Evolutionary conservation across 345 rosid species (phyloP), one percentile per base, ranked within the genome.

Genomic region (Salix udensis): DNA sequence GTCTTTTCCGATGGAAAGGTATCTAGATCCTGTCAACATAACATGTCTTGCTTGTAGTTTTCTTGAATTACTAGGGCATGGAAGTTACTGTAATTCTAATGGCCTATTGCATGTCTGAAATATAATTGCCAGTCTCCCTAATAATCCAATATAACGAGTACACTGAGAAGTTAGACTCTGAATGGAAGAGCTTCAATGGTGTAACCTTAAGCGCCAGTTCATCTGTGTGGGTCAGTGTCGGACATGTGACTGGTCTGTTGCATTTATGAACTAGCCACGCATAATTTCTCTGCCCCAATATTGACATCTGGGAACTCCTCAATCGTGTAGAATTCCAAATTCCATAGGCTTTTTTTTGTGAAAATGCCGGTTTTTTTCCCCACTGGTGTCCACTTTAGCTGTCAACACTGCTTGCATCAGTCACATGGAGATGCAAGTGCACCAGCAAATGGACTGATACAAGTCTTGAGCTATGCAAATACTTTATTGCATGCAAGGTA

Each of bases 1-100:
- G 28, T 89, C 78, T 72, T 91, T 89, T 79, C 83, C 89, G 1
- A 76, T 89, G 85, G 86, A 82, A 70, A 89, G 94, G 92, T 91
- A 82, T 30, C 21, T 5, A 36, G 37, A 52, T 65, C 40, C 71
- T 53, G 19, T n/a, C 21, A 46, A 66, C 65, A 36, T 44, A 4
- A 23, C n/a, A 37, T 24, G 16, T 18, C 14, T 36, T 64, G 23
- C 46, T 13, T 55, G 31, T 39, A 23, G 30, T 46, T 26, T 7
- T 50, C 8, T 39, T 48, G 30, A 53, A 31, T 16, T 39, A 31
- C 72, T 53, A 67, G n/a, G 36, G 26, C 37, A 75, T 36, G 6
- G 48, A 67, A 75, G n/a, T 16, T 65, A 12, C 15, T 34, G 23
- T 15, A 6, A 30, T 26, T 16, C 40, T 13, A 3, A 36, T 15